Percentiles rank a stretch among this genome's conserved stretches.
phyloP scores from a whole-genome alignment of 192 early-diverging fungal genomes.

The Coemansia sp. region DNA sequence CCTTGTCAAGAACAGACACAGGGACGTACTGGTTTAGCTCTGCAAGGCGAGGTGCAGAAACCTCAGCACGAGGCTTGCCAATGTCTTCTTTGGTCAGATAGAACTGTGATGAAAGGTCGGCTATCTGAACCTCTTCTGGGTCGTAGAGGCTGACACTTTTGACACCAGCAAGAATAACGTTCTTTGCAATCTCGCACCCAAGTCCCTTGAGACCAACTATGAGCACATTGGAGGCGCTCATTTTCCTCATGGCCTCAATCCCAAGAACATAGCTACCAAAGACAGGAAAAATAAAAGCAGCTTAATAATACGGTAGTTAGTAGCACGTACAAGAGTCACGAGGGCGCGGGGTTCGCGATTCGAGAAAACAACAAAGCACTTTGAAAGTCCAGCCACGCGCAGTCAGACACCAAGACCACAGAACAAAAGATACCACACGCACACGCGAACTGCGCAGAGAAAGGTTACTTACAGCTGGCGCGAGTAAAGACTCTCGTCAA shows the following conservation, averaged over 20 bases:
- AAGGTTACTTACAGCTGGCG: slow-evolving; percentile 87
- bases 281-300: slow-evolving; percentile 1
- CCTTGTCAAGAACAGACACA: slow-evolving; percentile 76
- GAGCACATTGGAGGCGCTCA: slow-evolving; percentile 94
- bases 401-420: background rate
- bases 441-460: background rate
- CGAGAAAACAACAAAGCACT: background rate
- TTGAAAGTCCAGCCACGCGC: background rate
- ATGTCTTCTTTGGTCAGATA: slow-evolving; percentile 83
- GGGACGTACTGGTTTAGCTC: slow-evolving; percentile 99
- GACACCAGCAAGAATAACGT: slow-evolving; percentile 97
- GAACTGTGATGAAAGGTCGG: slow-evolving; percentile 90
- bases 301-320: background rate
- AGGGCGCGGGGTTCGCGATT: background rate
- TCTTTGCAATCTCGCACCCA: slow-evolving; percentile 99
- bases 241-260: slow-evolving; percentile 97
- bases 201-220: slow-evolving; percentile 95
- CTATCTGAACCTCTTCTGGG: slow-evolving; percentile 67
- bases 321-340: background rate
- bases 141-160: slow-evolving; percentile 98
- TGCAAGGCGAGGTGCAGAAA: slow-evolving; percentile 76
- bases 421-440: background rate
- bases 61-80: slow-evolving; percentile 81
- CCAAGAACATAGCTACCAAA: slow-evolving; percentile 82
- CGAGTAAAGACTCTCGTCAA: slow-evolving; percentile 98